Evolutionary conservation across 2,329 filamentous ascomycete species (phyloP).

Genomic region (Monilinia laxa): DNA sequence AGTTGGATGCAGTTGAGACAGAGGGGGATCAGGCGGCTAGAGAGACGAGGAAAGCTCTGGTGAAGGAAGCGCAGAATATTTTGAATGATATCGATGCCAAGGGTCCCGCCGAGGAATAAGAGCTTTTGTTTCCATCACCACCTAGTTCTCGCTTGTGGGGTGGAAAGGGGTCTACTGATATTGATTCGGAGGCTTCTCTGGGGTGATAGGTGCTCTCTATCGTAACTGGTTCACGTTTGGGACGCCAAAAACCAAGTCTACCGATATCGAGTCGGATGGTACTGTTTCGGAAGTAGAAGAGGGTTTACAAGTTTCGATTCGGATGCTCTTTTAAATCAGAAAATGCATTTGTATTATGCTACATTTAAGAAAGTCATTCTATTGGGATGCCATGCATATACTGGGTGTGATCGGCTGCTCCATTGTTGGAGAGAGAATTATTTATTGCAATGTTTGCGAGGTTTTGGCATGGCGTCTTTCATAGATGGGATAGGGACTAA

Average conservation of each 20-base stretch:
- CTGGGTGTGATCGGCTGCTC: neutral
- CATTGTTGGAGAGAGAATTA: neutral
- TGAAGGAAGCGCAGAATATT: slow-evolving; percentile 67
- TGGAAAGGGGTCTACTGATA: neutral
- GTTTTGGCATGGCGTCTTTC: slow-evolving; percentile 8
- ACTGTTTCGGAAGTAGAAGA: too few species aligned
- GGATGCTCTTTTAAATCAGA: neutral
- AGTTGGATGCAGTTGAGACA: slow-evolving; percentile 73
- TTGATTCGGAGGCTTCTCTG: neutral
- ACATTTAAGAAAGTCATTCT: neutral
- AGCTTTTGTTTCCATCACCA: neutral
- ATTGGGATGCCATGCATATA: slow-evolving; percentile 6
- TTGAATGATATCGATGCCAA: slow-evolving; percentile 61
- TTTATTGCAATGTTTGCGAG: slow-evolving; percentile 3
- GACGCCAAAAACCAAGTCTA: neutral
- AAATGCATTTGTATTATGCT: neutral
- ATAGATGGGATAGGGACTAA: neutral
- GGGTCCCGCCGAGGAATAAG: slow-evolving; percentile 8
- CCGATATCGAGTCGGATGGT: too few species aligned
- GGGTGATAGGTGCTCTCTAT: neutral
- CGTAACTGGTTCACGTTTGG: neutral
- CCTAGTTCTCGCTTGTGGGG: neutral
- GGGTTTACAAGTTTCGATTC: neutral
- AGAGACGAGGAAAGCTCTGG: slow-evolving; percentile 66
- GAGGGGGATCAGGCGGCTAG: slow-evolving; percentile 67